Evolutionary conservation across 371 early-diverging fungal genomes (phyloP).

Genomic region (Syncephalastrum sp.): DNA sequence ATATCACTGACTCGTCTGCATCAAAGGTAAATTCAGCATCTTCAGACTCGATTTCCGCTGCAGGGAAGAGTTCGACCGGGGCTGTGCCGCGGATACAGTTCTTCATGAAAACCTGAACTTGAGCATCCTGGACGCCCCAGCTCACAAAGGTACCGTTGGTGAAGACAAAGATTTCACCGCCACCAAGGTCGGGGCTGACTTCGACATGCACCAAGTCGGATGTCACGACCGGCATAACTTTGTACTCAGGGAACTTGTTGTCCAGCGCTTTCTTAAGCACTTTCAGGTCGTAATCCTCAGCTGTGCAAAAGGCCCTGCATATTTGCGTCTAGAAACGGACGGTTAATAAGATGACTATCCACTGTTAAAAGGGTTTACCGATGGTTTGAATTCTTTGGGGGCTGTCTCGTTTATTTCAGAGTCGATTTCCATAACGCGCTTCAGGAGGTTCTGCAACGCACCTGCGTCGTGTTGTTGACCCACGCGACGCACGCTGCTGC

Average conservation of each 20-base stretch:
- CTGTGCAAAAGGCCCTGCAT: conserved; percentile 28
- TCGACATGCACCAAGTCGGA: conserved; percentile 19
- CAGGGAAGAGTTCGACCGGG: not conserved
- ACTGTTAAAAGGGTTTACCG: conserved; percentile 11
- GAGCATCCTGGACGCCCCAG: conserved; percentile 22
- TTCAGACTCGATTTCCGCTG: conserved; percentile 5
- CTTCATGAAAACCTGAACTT: conserved; percentile 9
- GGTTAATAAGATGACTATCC: not conserved
- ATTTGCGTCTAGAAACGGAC: conserved; percentile 17
- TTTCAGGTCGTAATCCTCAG: conserved; percentile 11
- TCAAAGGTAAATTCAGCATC: conserved; percentile 25
- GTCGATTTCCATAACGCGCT: conserved; percentile 35
- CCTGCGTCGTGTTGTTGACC: conserved; percentile 30
- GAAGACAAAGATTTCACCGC: conserved; percentile 29
- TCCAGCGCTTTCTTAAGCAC: conserved; percentile 6
- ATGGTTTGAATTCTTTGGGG: conserved; percentile 17
- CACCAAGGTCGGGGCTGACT: conserved; percentile 8
- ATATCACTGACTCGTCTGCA: conserved; percentile 31
- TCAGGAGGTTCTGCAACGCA: conserved; percentile 29
- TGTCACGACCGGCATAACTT: conserved; percentile 5
- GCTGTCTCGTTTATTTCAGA: conserved; percentile 20
- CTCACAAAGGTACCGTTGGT: conserved; percentile 23
- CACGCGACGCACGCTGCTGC: conserved; percentile 15
- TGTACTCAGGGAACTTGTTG: not conserved
- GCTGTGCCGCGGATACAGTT: conserved; percentile 4